Base-by-base conservation (phyloP, 2,329 filamentous ascomycete genomes). In the Arthrobotrys conoides region DNA sequence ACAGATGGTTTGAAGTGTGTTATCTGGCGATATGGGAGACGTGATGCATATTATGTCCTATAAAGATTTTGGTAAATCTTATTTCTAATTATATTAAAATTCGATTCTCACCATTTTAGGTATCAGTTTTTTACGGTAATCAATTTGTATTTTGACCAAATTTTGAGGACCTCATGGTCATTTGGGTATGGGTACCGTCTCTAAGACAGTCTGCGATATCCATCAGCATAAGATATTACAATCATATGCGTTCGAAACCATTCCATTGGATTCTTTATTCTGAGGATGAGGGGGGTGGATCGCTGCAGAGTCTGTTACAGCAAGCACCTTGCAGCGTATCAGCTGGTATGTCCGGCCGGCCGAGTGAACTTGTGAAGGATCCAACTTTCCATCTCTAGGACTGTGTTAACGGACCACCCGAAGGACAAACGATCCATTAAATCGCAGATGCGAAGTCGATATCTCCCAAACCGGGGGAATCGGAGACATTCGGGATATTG, bases 31-130 rank as follows among this genome's bases (percentile, higher is more conserved):
- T 61, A 46, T 46, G 6, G 4, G 5, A 46, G 9, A 59, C 53
- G 57, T 61, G 36, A 61, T 61, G 36, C 57, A 61, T 61, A 46
- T 46, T 27, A 61, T 61, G 57, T 61, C 36, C 57, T n/a, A 14
- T 27, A 44, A 44, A 44, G 57, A 61, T 46, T 44, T 41, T 27
- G 57, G 33, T 61, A 41, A 27, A 27, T 44, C 36, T 55, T 41
- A 36, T 38, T 38, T n/a, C 18, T 59, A 59, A 59, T 41, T 41
- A 9, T 41, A 1, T 3, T n/a, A n/a, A n/a, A n/a, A 41, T 41
- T 3, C 14, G 12, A 16, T 41, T 41, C 12, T 5, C 5, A 41
- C 38, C 8, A 5, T 14, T 16, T 41, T 41, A 16, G 38, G 14
- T 41, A 41, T 3, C 9, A 3, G 5, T 41, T n/a, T 12, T 12